Conservation (phyloP, 202 grass and related monocot species). For the Zizania palustris region DNA sequence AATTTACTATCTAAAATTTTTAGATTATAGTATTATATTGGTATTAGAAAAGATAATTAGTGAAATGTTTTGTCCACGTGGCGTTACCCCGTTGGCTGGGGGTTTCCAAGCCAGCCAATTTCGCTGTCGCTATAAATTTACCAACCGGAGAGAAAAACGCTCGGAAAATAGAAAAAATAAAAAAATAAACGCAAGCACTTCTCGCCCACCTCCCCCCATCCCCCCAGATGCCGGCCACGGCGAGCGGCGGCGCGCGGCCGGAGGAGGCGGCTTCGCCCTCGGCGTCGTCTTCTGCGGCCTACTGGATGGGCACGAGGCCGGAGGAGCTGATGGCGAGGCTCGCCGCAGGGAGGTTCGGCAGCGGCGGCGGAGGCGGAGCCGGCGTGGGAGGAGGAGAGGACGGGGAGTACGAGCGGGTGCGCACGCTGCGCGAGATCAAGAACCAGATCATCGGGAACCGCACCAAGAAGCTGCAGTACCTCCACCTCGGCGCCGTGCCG, state of each 20-base stretch:
- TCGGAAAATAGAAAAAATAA: conserved; percentile 26
- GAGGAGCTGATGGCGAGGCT: conserved; percentile 61
- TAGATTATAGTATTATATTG: no score
- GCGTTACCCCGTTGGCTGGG: background rate
- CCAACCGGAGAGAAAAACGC: conserved; percentile 30
- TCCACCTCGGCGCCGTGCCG: conserved; percentile 81
- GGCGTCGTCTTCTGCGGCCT: background rate
- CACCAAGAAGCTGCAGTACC: conserved; percentile 92
- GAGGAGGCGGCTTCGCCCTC: conserved; percentile 28
- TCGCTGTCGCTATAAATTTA: conserved; percentile 37
- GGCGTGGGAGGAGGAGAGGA: conserved; percentile 29
- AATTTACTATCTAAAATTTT: no score
- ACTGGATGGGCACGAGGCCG: conserved; percentile 49
- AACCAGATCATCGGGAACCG: conserved; percentile 99
- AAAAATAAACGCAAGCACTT: conserved; percentile 25
- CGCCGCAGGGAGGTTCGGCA: conserved; percentile 7
- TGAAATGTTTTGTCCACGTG: conserved; percentile 29
- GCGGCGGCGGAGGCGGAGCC: conserved; percentile 28
- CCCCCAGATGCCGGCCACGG: conserved; percentile 59
- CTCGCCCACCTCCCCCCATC: conserved; percentile 15
- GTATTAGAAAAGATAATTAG: background rate
- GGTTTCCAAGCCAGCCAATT: conserved; percentile 18
- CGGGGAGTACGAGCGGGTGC: conserved; percentile 55
- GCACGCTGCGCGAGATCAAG: conserved; percentile 83
- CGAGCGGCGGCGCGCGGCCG: conserved; percentile 50